Evolutionary conservation across 1,139 yeast genomes (phyloP), one percentile per base, ranked within the genome.

Genomic region (Yamadazyma diospyri): DNA sequence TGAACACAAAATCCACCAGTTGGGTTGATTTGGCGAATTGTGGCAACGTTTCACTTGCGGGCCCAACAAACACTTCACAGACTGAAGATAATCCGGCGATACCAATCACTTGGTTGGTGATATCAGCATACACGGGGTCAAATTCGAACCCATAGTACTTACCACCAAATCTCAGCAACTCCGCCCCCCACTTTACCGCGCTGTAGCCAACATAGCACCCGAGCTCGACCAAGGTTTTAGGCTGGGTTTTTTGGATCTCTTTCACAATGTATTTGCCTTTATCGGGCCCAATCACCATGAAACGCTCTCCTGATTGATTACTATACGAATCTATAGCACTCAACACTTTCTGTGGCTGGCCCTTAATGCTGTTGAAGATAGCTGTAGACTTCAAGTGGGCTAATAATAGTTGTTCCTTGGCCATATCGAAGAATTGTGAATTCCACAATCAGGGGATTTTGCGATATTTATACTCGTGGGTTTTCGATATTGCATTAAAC

Each of bases 161-260:
- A 5, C 61, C 56, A 6, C 43, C 48, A 19, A 47, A 37, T 23
- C 48, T 41, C 6, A 43, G 38, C 39, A 63, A 39, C 37, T 55
- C 53, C 20, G 44, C 48, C 1, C 61, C 60, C 37, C 65, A 65
- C 21, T 57, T 42, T 2, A 71, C 55, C 6, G 73, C 68, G 0
- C 71, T 61, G 39, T 69, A 70, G 0, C 76, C 76, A 13, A 64
- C 50, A 36, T 59, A 68, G 3, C 71, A 56, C 4, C 76, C 76
- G 27, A 71, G 48, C 40, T 72, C 76, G 25, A 64, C 47, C 50
- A 68, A 48, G 4, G 55, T 35, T 23, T 52, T 53, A 1, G 75
- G 73, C 15, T 54, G 44, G 4, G 33, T 27, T 27, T 50, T 38
- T 7, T 36, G 38, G 15, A 69, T 50, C 30, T 53, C 43, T 3